phyloP scores from a whole-genome alignment of 2,329 filamentous ascomycete species.

The Periconia digitata region DNA sequence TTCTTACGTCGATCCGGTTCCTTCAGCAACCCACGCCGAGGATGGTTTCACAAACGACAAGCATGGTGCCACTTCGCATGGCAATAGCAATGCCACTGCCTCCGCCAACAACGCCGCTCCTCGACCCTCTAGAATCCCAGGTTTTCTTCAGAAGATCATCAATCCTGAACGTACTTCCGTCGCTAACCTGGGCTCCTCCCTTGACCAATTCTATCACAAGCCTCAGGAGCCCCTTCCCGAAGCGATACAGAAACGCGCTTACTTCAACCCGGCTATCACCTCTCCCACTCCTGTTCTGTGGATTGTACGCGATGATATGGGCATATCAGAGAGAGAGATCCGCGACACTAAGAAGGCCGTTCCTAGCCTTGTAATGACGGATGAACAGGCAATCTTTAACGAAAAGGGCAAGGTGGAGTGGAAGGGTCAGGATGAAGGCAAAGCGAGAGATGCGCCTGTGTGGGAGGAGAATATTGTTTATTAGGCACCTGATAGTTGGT shows the following conservation, averaged over 20 bases:
- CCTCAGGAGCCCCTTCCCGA: slow-evolving; percentile 34
- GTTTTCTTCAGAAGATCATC: slow-evolving; percentile 34
- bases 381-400: slow-evolving; percentile 49
- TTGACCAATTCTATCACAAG: slow-evolving; percentile 37
- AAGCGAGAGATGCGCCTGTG: slow-evolving; percentile 47
- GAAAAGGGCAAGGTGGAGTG: slow-evolving; percentile 50
- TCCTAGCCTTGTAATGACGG: slow-evolving; percentile 44
- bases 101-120: slow-evolving; percentile 22
- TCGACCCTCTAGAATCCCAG: slow-evolving; percentile 24
- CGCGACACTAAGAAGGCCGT: slow-evolving; percentile 42
- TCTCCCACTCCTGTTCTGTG: slow-evolving; percentile 48
- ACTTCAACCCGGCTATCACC: slow-evolving; percentile 48
- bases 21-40: slow-evolving; percentile 24
- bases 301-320: slow-evolving; percentile 49
- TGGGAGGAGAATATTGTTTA: slow-evolving; percentile 43
- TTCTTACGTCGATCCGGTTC: slow-evolving; percentile 28
- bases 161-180: slow-evolving; percentile 38
- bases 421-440: slow-evolving; percentile 41
- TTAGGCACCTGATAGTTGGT: too few relatives aligned
- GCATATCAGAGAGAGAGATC: slow-evolving; percentile 47
- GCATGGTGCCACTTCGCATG: slow-evolving; percentile 8
- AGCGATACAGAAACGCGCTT: slow-evolving; percentile 45
- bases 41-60: slow-evolving; percentile 24
- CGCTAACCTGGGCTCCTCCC: slow-evolving; percentile 26
- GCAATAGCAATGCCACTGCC: slow-evolving; percentile 8